Percentiles rank a stretch among this genome's conserved stretches.
These are phyloP conservation scores for Cladophialophora bantiana DNA, from an alignment of 2,329 filamentous ascomycete species.

Conservation along the genomic window DNA sequence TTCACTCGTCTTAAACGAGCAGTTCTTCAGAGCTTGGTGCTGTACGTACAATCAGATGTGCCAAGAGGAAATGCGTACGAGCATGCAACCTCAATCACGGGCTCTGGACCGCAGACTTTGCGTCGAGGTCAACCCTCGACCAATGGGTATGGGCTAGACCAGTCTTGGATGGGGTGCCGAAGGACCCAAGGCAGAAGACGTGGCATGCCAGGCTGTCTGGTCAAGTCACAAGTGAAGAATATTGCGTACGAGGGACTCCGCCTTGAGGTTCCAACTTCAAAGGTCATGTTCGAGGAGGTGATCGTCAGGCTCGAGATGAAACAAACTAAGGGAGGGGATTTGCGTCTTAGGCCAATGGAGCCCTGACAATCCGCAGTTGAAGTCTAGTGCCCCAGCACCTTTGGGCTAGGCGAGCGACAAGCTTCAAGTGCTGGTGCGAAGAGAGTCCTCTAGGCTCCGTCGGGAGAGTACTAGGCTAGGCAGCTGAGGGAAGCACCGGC, in stretches of 20 bases:
- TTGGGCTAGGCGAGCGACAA: slow-evolving; percentile 2
- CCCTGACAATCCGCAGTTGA: background rate
- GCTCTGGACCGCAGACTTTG: slow-evolving; percentile 12
- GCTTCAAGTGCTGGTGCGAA: background rate
- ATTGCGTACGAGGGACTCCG: background rate
- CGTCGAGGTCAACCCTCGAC: slow-evolving; percentile 1
- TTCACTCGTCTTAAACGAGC: background rate
- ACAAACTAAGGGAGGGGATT: slow-evolving; percentile 18
- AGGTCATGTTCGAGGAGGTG: slow-evolving; percentile 1
- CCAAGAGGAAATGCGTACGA: background rate
- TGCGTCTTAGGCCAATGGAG: slow-evolving; percentile 14
- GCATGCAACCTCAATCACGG: slow-evolving; percentile 9
- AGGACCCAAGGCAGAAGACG: background rate
- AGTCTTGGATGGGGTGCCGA: background rate
- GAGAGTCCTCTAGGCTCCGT: background rate
- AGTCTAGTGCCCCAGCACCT: background rate
- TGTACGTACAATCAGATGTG: background rate
- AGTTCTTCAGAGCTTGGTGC: background rate
- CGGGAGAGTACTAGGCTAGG: background rate
- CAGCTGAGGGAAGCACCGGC: slow-evolving; percentile 6
- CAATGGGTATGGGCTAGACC: background rate
- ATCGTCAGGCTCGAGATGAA: slow-evolving; percentile 24
- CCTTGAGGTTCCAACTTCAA: background rate
- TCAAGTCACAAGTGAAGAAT: background rate
- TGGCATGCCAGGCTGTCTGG: background rate